phyloP scores from a whole-genome alignment of 169 alveolate species.

The Plasmodium berghei region DNA sequence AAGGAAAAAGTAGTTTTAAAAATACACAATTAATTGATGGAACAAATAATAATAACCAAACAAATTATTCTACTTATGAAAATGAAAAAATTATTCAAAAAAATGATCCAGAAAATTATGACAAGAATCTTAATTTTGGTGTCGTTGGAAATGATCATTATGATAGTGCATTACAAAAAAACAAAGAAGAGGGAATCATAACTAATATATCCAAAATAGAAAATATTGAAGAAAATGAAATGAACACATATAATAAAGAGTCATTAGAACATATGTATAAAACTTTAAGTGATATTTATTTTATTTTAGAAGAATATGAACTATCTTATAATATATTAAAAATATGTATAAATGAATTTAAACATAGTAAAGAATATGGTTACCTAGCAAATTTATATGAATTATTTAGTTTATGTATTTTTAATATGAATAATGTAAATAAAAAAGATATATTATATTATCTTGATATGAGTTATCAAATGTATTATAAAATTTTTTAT shows the following conservation, averaged over 20 bases:
- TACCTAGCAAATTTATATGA: conserved; percentile 39
- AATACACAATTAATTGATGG: neutral
- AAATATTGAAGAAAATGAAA: neutral
- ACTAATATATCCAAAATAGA: neutral
- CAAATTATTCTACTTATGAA: neutral
- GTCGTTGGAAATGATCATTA: neutral
- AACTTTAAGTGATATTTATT: conserved; percentile 53
- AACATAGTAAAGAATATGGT: conserved; percentile 37
- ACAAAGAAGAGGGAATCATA: too few species aligned
- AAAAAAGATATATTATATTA: conserved; percentile 52
- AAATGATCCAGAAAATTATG: neutral
- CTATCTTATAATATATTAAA: conserved; percentile 31
- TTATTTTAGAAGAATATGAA: conserved; percentile 34
- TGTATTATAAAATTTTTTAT: conserved; percentile 25
- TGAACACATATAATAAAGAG: conserved; percentile 5
- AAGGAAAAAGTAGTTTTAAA: neutral
- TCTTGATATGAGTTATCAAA: conserved; percentile 54
- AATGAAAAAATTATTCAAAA: neutral
- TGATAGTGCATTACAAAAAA: neutral
- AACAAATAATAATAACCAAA: neutral
- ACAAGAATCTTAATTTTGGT: neutral
- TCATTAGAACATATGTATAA: conserved; percentile 44
- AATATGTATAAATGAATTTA: conserved; percentile 61
- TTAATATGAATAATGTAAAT: conserved; percentile 28
- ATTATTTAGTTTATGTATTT: conserved; percentile 39